Evolutionary conservation across 2,329 filamentous ascomycete species (phyloP), one percentile per base, ranked within the genome.

Genomic region (Leptographium flavum): DNA sequence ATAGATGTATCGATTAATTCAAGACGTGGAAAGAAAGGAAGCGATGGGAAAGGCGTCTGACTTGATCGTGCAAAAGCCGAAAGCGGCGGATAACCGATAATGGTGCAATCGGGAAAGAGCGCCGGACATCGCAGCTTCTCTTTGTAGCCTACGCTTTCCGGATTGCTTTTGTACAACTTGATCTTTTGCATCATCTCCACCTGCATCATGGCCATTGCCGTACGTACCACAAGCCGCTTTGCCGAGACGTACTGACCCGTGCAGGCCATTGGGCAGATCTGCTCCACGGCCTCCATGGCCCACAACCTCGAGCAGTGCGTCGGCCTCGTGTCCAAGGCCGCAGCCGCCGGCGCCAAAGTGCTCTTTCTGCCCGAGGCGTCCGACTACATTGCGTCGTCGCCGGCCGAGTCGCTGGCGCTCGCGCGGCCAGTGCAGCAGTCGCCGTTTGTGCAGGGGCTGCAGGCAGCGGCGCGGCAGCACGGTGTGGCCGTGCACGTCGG

Each of bases 341-440:
- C 81, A 10, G 68, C 70, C 25, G 80, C 80, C 46, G 86, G 86
- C 38, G 88, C 88, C 45, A 83, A 87, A 75, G 77, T 83, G 17
- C 74, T 95, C 42, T 95, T 96, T 66, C 80, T 95, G 44, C 90
- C 90, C 13, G 90, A 95, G 71, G 90, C 90, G 22, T 78, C 77
- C 46, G 87, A 94, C 65, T 95, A 94, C 67, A 87, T 95, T 55
- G 82, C 78, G 19, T 68, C 73, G 2, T 79, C 77, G 1, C 69
- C 80, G 3, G 61, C 74, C 11, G 79, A 88, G 55, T 83, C 81
- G 0, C 63, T 87, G 9, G 70, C 75, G 5, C 77, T 95, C 10
- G 87, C 78, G 51, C 74, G 73, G 47, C 72, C 87, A 3, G 73
- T 81, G 33, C 59, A 70, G 2, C 66, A 70, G 21, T 86, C 79